A percentile compares a stretch with the other conserved stretches of the same genome.
Conservation (phyloP, 2,329 filamentous ascomycete genomes). For the Cercospora brassicicola region DNA sequence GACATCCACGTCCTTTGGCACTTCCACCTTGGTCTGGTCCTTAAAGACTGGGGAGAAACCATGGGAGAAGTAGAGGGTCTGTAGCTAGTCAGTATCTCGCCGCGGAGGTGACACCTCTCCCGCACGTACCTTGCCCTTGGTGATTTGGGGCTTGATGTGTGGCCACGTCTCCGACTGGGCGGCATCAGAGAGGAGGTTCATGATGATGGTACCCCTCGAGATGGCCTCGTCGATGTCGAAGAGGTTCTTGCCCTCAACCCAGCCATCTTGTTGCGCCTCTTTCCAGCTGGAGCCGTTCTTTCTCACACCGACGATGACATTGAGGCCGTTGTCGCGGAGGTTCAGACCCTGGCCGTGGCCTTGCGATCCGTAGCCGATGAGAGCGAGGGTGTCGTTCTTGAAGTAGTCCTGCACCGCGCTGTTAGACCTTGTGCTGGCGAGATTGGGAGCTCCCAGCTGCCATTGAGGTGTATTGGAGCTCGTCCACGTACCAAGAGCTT, state of each 20-base stretch:
- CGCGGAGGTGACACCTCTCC: not conserved
- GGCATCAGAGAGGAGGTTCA: conserved; percentile 98
- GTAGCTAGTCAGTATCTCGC: conserved; percentile 30
- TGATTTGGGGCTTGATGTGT: conserved; percentile 93
- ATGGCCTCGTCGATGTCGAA: conserved; percentile 99
- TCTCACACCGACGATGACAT: conserved; percentile 97
- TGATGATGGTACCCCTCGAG: conserved; percentile 87
- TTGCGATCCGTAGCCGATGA: conserved; percentile 98
- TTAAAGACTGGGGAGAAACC: conserved; percentile 99
- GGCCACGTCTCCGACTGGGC: conserved; percentile 99
- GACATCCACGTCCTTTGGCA: conserved; percentile 93
- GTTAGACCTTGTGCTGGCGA: conserved; percentile 33
- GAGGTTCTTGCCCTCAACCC: conserved; percentile 97
- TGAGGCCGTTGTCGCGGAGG: conserved; percentile 98
- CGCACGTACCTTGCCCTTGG: conserved; percentile 84
- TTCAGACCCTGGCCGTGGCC: conserved; percentile 99
- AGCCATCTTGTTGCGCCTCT: conserved; percentile 94
- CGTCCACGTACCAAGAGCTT: conserved; percentile 77
- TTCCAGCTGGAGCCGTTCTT: conserved; percentile 99
- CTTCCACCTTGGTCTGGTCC: conserved; percentile 97
- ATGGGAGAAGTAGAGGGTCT: conserved; percentile 99
- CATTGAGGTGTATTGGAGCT: conserved; percentile 13
- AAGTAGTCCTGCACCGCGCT: conserved; percentile 76
- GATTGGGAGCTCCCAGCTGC: not conserved
- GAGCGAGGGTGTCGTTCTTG: conserved; percentile 98